phyloP scores from a whole-genome alignment of 805 yeast genomes.

The Lachancea kluyveri region DNA sequence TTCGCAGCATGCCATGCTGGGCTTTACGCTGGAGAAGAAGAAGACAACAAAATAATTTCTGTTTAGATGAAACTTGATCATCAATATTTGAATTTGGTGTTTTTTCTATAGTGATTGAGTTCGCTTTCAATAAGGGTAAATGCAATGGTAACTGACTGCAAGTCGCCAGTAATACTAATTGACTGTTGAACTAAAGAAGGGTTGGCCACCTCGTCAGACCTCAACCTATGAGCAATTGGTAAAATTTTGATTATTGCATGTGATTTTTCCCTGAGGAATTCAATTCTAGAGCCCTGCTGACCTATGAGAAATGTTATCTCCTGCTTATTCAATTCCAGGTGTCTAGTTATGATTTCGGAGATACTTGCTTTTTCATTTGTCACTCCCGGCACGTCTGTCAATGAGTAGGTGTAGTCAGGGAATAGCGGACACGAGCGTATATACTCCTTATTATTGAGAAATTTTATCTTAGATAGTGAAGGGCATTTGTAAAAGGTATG shows the following conservation, averaged over 20 bases:
- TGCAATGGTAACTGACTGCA: constrained; percentile 23
- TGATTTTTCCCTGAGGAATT: constrained; percentile 29
- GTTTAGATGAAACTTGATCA: too few relatives aligned
- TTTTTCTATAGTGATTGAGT: constrained; percentile 18
- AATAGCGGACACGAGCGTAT: too few relatives aligned
- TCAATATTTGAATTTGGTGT: too few relatives aligned
- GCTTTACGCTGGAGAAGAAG: too few relatives aligned
- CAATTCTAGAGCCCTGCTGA: constrained; percentile 35
- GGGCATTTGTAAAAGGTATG: constrained; percentile 1
- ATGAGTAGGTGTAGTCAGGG: too few relatives aligned
- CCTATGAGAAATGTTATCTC: constrained; percentile 42
- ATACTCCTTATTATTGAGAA: too few relatives aligned
- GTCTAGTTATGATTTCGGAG: too few relatives aligned
- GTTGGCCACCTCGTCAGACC: constrained; percentile 9
- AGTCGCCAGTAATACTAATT: constrained; percentile 29
- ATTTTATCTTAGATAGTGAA: too few relatives aligned
- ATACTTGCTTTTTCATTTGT: too few relatives aligned
- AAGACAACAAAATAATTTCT: too few relatives aligned
- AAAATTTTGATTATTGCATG: constrained; percentile 36
- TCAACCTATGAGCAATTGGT: constrained; percentile 23
- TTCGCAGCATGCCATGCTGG: constrained; percentile 6
- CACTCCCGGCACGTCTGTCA: too few relatives aligned
- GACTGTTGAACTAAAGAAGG: constrained; percentile 20
- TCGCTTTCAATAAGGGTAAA: constrained; percentile 22
- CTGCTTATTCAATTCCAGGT: constrained; percentile 18